These are phyloP conservation scores for Termitomyces sp. DNA, from an alignment of 768 basidiomycete genomes.

Conservation along the genomic window DNA sequence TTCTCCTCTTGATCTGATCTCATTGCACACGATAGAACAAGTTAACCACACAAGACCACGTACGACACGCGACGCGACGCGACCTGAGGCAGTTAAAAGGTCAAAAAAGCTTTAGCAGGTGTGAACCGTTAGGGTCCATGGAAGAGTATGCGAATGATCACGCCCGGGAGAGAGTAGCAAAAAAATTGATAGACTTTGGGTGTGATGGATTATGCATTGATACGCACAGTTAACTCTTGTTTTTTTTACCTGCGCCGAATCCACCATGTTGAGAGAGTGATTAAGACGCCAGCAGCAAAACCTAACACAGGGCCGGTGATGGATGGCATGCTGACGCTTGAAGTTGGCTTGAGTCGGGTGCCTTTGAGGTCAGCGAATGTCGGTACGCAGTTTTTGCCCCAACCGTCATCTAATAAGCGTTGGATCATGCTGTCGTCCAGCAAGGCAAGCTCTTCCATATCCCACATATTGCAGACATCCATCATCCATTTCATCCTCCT, in stretches of 20 bases:
- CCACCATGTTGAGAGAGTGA: constrained; percentile 18
- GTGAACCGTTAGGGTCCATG: background rate
- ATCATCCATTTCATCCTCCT: constrained; percentile 93
- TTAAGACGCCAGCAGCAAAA: constrained; percentile 38
- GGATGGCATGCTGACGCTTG: constrained; percentile 17
- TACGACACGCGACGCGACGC: background rate
- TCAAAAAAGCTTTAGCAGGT: background rate
- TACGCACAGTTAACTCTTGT: background rate
- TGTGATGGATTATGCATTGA: background rate
- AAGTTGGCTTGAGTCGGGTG: background rate
- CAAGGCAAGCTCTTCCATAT: constrained; percentile 69
- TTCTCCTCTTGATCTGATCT: background rate
- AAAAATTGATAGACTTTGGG: background rate
- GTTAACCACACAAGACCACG: background rate
- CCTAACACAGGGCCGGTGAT: constrained; percentile 25
- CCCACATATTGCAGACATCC: constrained; percentile 79
- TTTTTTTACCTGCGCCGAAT: constrained; percentile 23
- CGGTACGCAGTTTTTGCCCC: constrained; percentile 61
- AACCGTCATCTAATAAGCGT: constrained; percentile 74
- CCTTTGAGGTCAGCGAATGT: constrained; percentile 36
- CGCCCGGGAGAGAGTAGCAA: background rate
- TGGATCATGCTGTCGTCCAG: constrained; percentile 64
- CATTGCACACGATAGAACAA: background rate
- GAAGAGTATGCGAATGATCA: background rate
- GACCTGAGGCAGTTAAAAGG: background rate